Conservation (phyloP, 1,139 yeast species). For the Sugiyamaella pinicola region DNA sequence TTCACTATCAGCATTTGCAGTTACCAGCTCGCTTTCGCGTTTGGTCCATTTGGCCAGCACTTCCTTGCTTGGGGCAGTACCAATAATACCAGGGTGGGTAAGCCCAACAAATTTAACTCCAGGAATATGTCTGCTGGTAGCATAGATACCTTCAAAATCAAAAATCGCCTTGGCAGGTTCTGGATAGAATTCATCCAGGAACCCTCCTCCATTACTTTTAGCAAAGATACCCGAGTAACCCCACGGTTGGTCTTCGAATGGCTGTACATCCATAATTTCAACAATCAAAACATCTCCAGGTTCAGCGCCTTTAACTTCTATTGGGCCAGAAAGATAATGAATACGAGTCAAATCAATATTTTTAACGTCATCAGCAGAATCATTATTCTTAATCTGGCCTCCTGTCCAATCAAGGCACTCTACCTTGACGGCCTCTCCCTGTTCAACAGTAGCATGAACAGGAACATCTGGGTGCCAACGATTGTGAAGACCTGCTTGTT, state of each 20-base stretch:
- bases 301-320: slow-evolving; percentile 49
- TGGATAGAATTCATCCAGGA: slow-evolving; percentile 52
- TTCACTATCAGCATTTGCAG: slow-evolving; percentile 29
- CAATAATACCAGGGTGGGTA: slow-evolving; percentile 55
- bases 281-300: slow-evolving; percentile 54
- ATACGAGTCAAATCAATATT: slow-evolving; percentile 50
- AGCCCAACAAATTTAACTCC: slow-evolving; percentile 47
- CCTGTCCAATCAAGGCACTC: slow-evolving; percentile 60
- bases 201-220: slow-evolving; percentile 54
- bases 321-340: slow-evolving; percentile 54
- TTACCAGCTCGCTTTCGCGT: slow-evolving; percentile 44
- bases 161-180: slow-evolving; percentile 55
- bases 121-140: slow-evolving; percentile 52
- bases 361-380: slow-evolving; percentile 51
- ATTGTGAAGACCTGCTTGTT: slow-evolving; percentile 52
- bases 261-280: slow-evolving; percentile 55
- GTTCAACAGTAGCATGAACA: slow-evolving; percentile 44
- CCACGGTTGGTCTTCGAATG: slow-evolving; percentile 55
- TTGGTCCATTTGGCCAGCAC: slow-evolving; percentile 50
- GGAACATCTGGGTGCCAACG: slow-evolving; percentile 59
- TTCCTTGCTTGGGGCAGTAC: slow-evolving; percentile 51
- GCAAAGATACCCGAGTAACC: slow-evolving; percentile 55
- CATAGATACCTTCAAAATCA: slow-evolving; percentile 54
- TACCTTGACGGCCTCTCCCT: slow-evolving; percentile 49
- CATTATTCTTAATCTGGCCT: slow-evolving; percentile 51